A percentile compares a stretch with the other conserved stretches of the same genome.
Evolutionary conservation across 208 protist species (phyloP).

Genomic region (Porcisia deanei): DNA sequence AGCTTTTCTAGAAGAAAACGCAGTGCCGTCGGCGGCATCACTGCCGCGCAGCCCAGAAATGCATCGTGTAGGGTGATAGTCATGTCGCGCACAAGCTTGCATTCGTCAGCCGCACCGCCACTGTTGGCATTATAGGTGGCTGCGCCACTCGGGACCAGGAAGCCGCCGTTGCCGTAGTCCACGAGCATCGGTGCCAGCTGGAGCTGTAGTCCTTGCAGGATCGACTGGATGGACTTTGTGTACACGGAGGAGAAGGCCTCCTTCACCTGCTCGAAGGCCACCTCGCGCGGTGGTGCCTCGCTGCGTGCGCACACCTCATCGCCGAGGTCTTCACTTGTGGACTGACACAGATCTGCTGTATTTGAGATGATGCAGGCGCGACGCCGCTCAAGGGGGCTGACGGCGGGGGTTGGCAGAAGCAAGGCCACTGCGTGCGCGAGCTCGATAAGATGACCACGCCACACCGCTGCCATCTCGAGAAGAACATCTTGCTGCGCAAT

Average conservation of each 20-base stretch:
- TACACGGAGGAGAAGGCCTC: slow-evolving; percentile 81
- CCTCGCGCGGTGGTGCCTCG: slow-evolving; percentile 63
- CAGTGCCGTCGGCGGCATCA: slow-evolving; percentile 58
- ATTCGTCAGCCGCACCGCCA: slow-evolving; percentile 51
- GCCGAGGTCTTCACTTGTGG: slow-evolving; percentile 71
- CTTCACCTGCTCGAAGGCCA: slow-evolving; percentile 73
- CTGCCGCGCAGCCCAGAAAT: slow-evolving; percentile 61
- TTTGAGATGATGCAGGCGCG: slow-evolving; percentile 88
- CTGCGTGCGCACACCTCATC: slow-evolving; percentile 75
- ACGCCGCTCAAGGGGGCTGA: slow-evolving; percentile 52
- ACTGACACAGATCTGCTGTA: slow-evolving; percentile 83
- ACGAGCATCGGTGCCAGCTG: slow-evolving; percentile 54
- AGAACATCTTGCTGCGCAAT: slow-evolving; percentile 89
- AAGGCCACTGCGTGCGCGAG: slow-evolving; percentile 43
- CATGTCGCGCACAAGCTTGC: slow-evolving; percentile 60
- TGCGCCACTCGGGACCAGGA: slow-evolving; percentile 24
- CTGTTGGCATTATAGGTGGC: slow-evolving; percentile 14
- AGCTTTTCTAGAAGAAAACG: slow-evolving; percentile 88
- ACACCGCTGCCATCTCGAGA: slow-evolving; percentile 85
- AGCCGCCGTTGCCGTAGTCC: slow-evolving; percentile 73
- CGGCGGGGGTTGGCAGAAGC: slow-evolving; percentile 46
- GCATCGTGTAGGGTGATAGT: slow-evolving; percentile 59
- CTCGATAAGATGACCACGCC: slow-evolving; percentile 71
- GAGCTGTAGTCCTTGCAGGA: slow-evolving; percentile 66
- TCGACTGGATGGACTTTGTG: slow-evolving; percentile 56